Base-by-base conservation (phyloP, 2,329 filamentous ascomycete species). In the Arthrinium phaeospermum region DNA sequence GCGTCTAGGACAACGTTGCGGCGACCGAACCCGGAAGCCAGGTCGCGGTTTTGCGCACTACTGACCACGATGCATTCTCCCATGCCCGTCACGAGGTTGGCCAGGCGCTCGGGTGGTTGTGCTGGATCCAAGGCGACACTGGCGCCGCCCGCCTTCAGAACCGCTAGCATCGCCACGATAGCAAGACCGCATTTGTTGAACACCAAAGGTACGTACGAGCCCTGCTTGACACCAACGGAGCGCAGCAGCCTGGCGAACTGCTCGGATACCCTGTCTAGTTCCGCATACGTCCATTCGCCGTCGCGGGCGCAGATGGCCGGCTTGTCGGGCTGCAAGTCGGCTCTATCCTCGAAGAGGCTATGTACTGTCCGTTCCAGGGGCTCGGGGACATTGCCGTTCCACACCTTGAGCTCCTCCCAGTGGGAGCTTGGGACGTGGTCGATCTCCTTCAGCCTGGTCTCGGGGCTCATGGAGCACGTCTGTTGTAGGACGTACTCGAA, bases 131-230 rank as follows among this genome's bases (percentile, higher is more conserved):
- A 19, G 16, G 57, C 34, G 4, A 71, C 70, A 44, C 45, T 46
- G 27, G 57, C 57, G 4, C 34, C 70, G n/a, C 70, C 70, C 16
- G 70, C 53, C 34, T 67, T 71, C n/a, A 71, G 16, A 8, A 71
- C 45, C 7, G 41, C 57, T 3, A 71, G 70, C 70, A 67, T 71
- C 4, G 70, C 53, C 7, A 68, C 44, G 16, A 71, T 64, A 3
- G 57, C 57, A 22, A 67, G 34, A 2, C 27, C 57, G 19, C 37
- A 68, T 12, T 71, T 71, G 22, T 68, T 44, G 45, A 71, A 71
- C 1, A 44, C 12, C 8, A 71, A 13, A 1, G 70, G 41, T 19
- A 71, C 45, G 16, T 68, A 68, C 14, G 67, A 68, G 6, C 67
- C 67, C 24, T 46, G 67, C 67, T 68, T 47, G 41, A 68, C 67